phyloP scores from a whole-genome alignment of 108 stramenopile species.

The Conticribra guillardii region DNA sequence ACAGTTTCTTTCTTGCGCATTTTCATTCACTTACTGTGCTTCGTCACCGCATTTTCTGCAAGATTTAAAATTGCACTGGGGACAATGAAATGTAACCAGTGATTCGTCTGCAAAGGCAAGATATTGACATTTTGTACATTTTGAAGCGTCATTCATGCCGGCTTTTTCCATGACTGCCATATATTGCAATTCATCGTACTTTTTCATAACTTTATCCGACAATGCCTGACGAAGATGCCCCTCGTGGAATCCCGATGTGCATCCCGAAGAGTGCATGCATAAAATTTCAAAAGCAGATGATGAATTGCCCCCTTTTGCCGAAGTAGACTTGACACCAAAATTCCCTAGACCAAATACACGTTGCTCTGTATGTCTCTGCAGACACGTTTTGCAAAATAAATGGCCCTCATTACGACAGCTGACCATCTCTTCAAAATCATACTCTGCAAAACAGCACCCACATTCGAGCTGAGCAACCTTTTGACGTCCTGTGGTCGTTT shows the following conservation, averaged over 20 bases:
- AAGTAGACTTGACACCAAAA: slow-evolving; percentile 57
- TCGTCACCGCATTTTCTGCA: slow-evolving; percentile 83
- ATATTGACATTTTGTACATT: slow-evolving; percentile 83
- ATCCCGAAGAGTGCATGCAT: slow-evolving; percentile 77
- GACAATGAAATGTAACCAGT: slow-evolving; percentile 25
- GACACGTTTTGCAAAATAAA: slow-evolving; percentile 80
- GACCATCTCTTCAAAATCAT: slow-evolving; percentile 80
- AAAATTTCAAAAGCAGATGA: slow-evolving; percentile 55
- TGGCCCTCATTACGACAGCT: slow-evolving; percentile 75
- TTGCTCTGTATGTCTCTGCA: slow-evolving; percentile 69
- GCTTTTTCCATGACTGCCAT: slow-evolving; percentile 57
- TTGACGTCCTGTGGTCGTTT: not conserved
- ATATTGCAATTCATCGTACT: slow-evolving; percentile 80
- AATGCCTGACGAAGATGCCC: slow-evolving; percentile 65
- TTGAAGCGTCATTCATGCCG: slow-evolving; percentile 48
- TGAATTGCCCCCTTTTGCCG: slow-evolving; percentile 24
- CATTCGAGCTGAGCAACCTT: slow-evolving; percentile 65
- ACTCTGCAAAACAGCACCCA: slow-evolving; percentile 74
- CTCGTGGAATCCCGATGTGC: slow-evolving; percentile 68
- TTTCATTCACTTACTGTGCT: slow-evolving; percentile 41
- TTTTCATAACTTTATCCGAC: slow-evolving; percentile 65
- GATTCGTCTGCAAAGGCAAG: slow-evolving; percentile 59
- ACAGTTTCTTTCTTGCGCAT: not conserved
- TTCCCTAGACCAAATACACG: slow-evolving; percentile 75
- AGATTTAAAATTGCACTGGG: slow-evolving; percentile 70